Percentiles rank a stretch among this genome's conserved stretches.
Evolutionary conservation across 2,329 filamentous ascomycete species (phyloP).

Genomic region (Colletotrichum filicis): DNA sequence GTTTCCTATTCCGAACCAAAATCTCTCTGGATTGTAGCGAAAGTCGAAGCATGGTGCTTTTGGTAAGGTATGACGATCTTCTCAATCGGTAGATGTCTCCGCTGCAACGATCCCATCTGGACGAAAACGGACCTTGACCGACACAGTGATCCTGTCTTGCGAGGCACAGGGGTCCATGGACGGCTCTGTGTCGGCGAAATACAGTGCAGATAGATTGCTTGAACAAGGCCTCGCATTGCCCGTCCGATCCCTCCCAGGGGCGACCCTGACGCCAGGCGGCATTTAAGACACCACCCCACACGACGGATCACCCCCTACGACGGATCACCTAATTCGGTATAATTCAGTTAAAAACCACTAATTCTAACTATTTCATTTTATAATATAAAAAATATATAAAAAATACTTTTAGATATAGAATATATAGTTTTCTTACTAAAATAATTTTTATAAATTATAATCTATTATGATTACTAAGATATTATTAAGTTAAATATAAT

Average conservation of each 20-base stretch:
- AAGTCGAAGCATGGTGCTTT: conserved; percentile 13
- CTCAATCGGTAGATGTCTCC: conserved; percentile 18
- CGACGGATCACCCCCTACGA: no score
- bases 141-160: conserved; percentile 22
- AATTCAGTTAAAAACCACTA: no score
- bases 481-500: no score
- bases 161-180: conserved; percentile 25
- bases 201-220: background rate
- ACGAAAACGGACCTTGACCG: conserved; percentile 28
- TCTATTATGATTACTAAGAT: no score
- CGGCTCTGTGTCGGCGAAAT: conserved; percentile 22
- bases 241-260: conserved; percentile 18
- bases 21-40: background rate
- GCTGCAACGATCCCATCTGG: conserved; percentile 10
- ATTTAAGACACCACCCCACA: no score
- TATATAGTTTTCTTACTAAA: no score
- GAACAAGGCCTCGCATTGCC: conserved; percentile 15
- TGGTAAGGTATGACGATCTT: background rate
- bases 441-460: no score
- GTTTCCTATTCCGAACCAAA: background rate
- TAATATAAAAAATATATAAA: no score
- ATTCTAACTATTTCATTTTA: no score
- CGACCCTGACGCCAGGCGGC: conserved; percentile 8
- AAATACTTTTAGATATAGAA: no score
- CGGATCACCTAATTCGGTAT: no score